phyloP scores from a whole-genome alignment of 2,329 filamentous ascomycete species.

The Metarhizium rileyi region DNA sequence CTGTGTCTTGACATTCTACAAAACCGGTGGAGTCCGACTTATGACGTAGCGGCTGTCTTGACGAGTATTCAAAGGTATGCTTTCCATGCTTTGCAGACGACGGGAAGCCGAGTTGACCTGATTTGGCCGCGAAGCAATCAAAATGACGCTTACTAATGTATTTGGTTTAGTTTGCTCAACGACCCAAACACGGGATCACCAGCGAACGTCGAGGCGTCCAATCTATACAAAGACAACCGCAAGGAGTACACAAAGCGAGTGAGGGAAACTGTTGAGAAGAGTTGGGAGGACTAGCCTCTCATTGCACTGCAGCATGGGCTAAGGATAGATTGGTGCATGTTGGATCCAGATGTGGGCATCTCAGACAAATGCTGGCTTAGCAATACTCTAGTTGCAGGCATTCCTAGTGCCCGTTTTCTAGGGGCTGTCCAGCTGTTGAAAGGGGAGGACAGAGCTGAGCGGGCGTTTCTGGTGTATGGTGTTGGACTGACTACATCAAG shows the following conservation, averaged over 20 bases:
- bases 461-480: constrained; percentile 24
- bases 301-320: background rate
- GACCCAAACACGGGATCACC: constrained; percentile 98
- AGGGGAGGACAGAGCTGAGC: constrained; percentile 6
- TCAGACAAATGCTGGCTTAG: background rate
- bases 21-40: constrained; percentile 97
- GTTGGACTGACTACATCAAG: constrained; percentile 24
- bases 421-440: background rate
- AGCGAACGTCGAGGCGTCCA: constrained; percentile 95
- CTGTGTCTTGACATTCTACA: constrained; percentile 94
- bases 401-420: background rate
- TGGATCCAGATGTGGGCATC: background rate
- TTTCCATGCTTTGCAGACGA: background rate
- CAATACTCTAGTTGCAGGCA: background rate
- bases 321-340: background rate
- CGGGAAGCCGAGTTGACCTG: background rate
- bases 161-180: constrained; percentile 65
- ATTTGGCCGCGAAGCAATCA: background rate
- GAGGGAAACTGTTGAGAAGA: constrained; percentile 95
- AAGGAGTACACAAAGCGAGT: constrained; percentile 95
- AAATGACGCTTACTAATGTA: constrained; percentile 16
- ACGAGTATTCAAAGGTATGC: constrained; percentile 91
- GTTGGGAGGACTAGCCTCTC: constrained; percentile 73
- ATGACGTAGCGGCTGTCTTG: constrained; percentile 92
- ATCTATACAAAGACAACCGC: constrained; percentile 95